A percentile compares a stretch with the other conserved stretches of the same genome.
phyloP scores from a whole-genome alignment of 352 stramenopile genomes.

The Globisporangium spinosum region DNA sequence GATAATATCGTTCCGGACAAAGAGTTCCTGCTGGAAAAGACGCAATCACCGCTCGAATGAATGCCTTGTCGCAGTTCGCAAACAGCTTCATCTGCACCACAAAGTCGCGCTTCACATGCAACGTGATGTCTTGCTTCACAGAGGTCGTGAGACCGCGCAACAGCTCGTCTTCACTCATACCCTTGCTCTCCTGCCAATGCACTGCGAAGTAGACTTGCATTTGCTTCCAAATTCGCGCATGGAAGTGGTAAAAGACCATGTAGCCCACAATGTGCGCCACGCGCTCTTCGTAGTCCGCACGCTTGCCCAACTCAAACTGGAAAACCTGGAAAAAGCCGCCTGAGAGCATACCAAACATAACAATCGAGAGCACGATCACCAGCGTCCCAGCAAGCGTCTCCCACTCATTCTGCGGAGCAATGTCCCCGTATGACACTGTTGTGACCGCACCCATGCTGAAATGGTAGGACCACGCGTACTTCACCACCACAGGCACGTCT shows the following conservation, averaged over 20 bases:
- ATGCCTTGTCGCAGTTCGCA: slow-evolving; percentile 47
- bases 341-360: slow-evolving; percentile 41
- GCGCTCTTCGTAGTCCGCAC: slow-evolving; percentile 45
- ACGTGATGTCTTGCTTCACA: slow-evolving; percentile 32
- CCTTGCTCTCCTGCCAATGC: slow-evolving; percentile 42
- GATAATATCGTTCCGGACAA: slow-evolving; percentile 76
- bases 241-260: slow-evolving; percentile 41
- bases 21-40: slow-evolving; percentile 73
- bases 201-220: slow-evolving; percentile 48
- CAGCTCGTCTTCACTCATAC: slow-evolving; percentile 41
- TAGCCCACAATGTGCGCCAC: slow-evolving; percentile 32
- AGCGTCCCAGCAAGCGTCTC: slow-evolving; percentile 28
- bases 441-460: slow-evolving; percentile 41
- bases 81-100: slow-evolving; percentile 60
- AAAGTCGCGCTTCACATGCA: slow-evolving; percentile 39
- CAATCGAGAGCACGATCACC: slow-evolving; percentile 40
- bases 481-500: slow-evolving; percentile 16
- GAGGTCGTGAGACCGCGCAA: slow-evolving; percentile 32
- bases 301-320: slow-evolving; percentile 41
- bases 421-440: slow-evolving; percentile 41
- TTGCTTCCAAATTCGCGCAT: slow-evolving; percentile 34
- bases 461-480: slow-evolving; percentile 32
- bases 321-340: slow-evolving; percentile 45
- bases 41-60: slow-evolving; percentile 53
- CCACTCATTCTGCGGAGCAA: slow-evolving; percentile 28